Evolutionary conservation across 495 filamentous ascomycete species (phyloP), one percentile per base, ranked within the genome.

Genomic region (Bombardia bombarda): DNA sequence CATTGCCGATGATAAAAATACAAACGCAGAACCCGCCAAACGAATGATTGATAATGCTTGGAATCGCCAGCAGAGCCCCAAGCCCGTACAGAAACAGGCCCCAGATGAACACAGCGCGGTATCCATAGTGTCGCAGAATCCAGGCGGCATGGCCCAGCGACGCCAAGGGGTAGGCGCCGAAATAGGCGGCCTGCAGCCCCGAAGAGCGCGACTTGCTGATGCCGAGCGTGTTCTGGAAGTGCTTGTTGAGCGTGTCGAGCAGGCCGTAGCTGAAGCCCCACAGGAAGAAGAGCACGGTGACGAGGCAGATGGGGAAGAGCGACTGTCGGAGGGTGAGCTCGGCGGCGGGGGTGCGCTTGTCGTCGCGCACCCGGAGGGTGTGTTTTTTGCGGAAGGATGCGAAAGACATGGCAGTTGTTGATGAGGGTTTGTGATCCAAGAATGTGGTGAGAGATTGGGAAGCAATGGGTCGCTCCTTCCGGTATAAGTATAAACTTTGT

Each of bases 241-340:
- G 53, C 44, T 58, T 58, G 49, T 58, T 58, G 18, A 58, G 44
- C 8, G 52, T 55, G 18, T 58, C 55, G 18, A 94, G 73, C 30
- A 95, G 74, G 18, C 87, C 86, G 56, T 93, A 90, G 0, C 83
- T 80, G 50, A 94, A 87, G 0, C 87, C 87, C 87, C 84, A 90
- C 5, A 93, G 43, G 22, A 46, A 46, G 30, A 92, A 93, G 2
- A 95, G 68, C 32, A 87, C 72, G 14, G 84, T 88, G 45, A 87
- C 83, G 18, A 87, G 64, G 18, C 57, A 57, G 43, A 70, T 65
- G 35, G 72, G 73, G 38, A 61, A 68, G 44, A 75, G 59, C 3
- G 65, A 67, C 32, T 73, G 64, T 19, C 77, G 62, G 17, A 83
- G 53, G 8, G 79, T 82, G 24, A 82, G 60, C 28, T 75, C 72